Conservation (phyloP, 2,329 filamentous ascomycete species). For the Aspergillus spinulosporus region DNA sequence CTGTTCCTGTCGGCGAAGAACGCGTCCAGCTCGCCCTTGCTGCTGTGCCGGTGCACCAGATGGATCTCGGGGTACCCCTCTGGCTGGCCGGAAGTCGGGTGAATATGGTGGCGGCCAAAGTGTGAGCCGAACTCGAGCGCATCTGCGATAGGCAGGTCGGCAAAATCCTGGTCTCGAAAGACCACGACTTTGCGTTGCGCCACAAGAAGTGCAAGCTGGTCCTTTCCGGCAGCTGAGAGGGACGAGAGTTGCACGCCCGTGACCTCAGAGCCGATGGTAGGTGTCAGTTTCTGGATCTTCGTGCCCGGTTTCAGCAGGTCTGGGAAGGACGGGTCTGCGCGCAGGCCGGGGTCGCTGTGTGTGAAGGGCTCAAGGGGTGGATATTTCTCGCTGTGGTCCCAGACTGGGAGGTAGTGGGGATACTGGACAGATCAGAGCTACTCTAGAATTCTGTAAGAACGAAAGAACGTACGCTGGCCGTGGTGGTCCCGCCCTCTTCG, state of each 20-base stretch:
- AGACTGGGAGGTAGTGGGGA: constrained; percentile 30
- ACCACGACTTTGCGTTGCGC: constrained; percentile 37
- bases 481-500: constrained; percentile 26
- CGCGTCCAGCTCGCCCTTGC: constrained; percentile 57
- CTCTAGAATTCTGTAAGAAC: background rate
- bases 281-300: constrained; percentile 32
- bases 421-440: constrained; percentile 18
- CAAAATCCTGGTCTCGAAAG: constrained; percentile 62
- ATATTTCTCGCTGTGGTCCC: constrained; percentile 33
- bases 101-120: constrained; percentile 79
- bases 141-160: constrained; percentile 66
- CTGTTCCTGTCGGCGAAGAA: constrained; percentile 70
- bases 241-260: constrained; percentile 35
- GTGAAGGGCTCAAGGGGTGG: constrained; percentile 44
- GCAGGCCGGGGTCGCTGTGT: constrained; percentile 43
- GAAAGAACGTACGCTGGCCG: constrained; percentile 23
- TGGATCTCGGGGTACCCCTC: constrained; percentile 71
- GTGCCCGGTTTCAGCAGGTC: constrained; percentile 37
- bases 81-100: constrained; percentile 73
- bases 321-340: constrained; percentile 46
- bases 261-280: constrained; percentile 38
- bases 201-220: constrained; percentile 37
- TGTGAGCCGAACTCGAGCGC: constrained; percentile 70
- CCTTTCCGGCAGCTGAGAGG: constrained; percentile 31
- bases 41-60: constrained; percentile 69